Base-by-base conservation (phyloP, 768 basidiomycete species). In the Tricholoma sp. region DNA sequence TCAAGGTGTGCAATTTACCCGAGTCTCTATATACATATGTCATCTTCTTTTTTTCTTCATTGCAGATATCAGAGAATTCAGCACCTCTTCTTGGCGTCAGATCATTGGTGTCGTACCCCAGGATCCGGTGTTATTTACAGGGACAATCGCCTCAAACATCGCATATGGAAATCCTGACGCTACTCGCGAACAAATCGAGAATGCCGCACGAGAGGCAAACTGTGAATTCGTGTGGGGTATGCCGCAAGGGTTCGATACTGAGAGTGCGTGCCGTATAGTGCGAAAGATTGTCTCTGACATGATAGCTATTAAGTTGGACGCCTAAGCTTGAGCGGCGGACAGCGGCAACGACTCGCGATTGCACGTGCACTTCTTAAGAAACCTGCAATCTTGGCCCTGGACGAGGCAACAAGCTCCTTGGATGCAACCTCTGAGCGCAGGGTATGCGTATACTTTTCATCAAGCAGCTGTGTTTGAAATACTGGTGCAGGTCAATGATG, bases 141-240 rank as follows among this genome's bases (percentile, higher is more conserved):
- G 94, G 2, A 96, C 94, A 0, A 95, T 98, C 51, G 93, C 93
- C 2, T 89, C 91, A 1, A 98, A 98, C 64, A 98, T 96, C 59
- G 88, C 94, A 0, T 98, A 90, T 64, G 95, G 95, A 2, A 81
- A 87, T 50, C 78, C 82, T 8, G 72, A 80, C 17, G 91, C 85
- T 0, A 90, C 91, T 0, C 79, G 89, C 18, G 85, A 86, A 61
- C 83, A 96, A 57, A 90, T 98, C 18, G 92, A 97, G 68, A 74
- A 85, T 29, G 95, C 93, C 0, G 95, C 94, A 0, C 78, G 89
- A 17, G 82, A 91, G 57, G 96, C 96, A 2, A 97, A 98, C 62
- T 98, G 95, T 70, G 94, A 96, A 64, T 98, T 96, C 66, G 86
- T 98, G 6, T 92, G 93, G 89, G 87, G 89, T 13, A 84, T 98